These are phyloP conservation scores for Leccinellum albellum DNA, from an alignment of 768 basidiomycete species.

Conservation along the genomic window DNA sequence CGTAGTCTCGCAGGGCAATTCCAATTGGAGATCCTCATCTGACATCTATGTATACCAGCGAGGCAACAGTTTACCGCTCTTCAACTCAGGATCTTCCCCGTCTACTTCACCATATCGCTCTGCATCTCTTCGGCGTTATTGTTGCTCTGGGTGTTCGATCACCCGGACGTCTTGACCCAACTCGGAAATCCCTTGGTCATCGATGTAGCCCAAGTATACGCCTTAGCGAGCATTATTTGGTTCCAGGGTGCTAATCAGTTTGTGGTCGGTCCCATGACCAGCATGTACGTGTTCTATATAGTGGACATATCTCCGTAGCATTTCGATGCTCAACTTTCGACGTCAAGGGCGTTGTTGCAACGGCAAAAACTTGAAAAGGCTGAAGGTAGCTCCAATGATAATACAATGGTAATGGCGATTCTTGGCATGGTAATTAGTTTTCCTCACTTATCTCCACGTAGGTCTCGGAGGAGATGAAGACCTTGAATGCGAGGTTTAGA, in stretches of 20 bases:
- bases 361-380: slow-evolving; percentile 71
- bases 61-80: slow-evolving; percentile 70
- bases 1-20: background rate
- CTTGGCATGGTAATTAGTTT: slow-evolving; percentile 2
- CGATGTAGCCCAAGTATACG: slow-evolving; percentile 65
- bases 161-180: slow-evolving; percentile 51
- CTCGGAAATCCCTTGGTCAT: slow-evolving; percentile 44
- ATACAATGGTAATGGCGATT: slow-evolving; percentile 50
- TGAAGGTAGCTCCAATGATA: slow-evolving; percentile 65
- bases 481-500: slow-evolving; percentile 62
- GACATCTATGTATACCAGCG: slow-evolving; percentile 34
- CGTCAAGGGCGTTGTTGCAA: slow-evolving; percentile 65
- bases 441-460: slow-evolving; percentile 25
- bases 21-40: background rate
- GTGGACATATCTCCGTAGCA: background rate
- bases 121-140: slow-evolving; percentile 52
- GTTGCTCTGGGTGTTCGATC: slow-evolving; percentile 53
- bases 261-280: slow-evolving; percentile 68
- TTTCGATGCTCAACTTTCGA: background rate
- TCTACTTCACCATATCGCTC: slow-evolving; percentile 67
- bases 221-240: slow-evolving; percentile 41
- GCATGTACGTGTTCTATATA: slow-evolving; percentile 43
- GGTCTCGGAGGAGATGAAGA: slow-evolving; percentile 69
- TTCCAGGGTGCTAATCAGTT: slow-evolving; percentile 61
- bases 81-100: slow-evolving; percentile 70